Conservation (phyloP, 2,329 filamentous ascomycete species). For the Claviceps lovelessii region DNA sequence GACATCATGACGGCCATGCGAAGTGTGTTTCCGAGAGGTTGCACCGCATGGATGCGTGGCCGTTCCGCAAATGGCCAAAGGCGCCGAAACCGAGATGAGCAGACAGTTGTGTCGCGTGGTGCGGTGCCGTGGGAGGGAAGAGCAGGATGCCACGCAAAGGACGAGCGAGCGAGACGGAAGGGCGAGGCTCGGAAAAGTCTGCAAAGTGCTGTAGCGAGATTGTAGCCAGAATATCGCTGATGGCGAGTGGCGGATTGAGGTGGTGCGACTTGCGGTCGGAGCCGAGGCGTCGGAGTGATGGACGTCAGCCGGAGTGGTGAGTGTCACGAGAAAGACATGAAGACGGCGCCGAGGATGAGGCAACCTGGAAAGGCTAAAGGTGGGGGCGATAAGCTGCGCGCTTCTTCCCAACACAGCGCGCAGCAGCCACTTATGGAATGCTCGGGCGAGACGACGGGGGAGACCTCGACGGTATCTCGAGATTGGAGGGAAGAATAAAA, state of each 20-base stretch:
- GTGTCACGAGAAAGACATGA: too few relatives aligned
- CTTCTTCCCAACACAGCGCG: too few relatives aligned
- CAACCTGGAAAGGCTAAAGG: too few relatives aligned
- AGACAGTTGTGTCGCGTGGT: background rate
- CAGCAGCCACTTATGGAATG: too few relatives aligned
- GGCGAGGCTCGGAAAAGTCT: background rate
- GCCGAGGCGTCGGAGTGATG: background rate
- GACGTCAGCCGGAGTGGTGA: too few relatives aligned
- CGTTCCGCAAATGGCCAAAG: background rate
- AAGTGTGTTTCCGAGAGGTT: background rate
- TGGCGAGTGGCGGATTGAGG: background rate
- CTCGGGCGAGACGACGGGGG: too few relatives aligned
- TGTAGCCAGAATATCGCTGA: background rate
- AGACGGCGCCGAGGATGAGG: too few relatives aligned
- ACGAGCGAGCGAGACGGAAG: background rate
- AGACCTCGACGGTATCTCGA: too few relatives aligned
- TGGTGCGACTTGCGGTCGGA: background rate
- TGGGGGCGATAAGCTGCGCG: too few relatives aligned
- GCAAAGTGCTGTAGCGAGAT: too few relatives aligned
- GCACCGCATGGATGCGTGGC: background rate
- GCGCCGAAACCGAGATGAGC: background rate
- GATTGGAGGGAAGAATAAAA: too few relatives aligned
- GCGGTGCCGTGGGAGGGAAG: too few relatives aligned
- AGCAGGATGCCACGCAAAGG: background rate
- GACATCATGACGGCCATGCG: conserved; percentile 9